phyloP scores from a whole-genome alignment of 225 moss, liverwort and hornwort genomes.

The Pseudisothecium myosuroides region DNA sequence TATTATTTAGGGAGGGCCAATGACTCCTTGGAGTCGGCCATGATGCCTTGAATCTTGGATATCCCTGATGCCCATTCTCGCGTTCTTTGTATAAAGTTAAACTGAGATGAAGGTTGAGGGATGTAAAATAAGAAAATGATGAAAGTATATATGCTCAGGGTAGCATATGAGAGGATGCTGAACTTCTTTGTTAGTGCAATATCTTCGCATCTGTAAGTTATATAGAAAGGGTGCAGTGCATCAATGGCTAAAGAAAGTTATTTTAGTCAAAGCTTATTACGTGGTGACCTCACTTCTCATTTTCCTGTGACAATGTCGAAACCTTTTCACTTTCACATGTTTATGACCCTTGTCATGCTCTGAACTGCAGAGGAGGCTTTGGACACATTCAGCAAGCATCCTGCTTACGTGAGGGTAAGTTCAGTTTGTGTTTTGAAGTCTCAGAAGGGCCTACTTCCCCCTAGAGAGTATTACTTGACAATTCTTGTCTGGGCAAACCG shows the following conservation, averaged over 20 bases:
- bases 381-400: slow-evolving; percentile 51
- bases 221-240: background rate
- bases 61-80: background rate
- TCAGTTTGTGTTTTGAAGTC: background rate
- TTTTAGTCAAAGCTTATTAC: background rate
- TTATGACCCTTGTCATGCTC: background rate
- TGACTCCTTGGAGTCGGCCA: background rate
- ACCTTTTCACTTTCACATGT: background rate
- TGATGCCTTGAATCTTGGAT: background rate
- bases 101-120: background rate
- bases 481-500: background rate
- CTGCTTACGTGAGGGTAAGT: slow-evolving; percentile 43
- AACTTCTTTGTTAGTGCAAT: background rate
- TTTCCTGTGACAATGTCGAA: background rate
- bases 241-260: background rate
- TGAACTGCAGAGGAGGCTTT: slow-evolving; percentile 51
- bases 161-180: background rate
- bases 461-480: background rate
- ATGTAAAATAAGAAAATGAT: background rate
- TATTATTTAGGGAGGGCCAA: background rate
- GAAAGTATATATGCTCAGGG: no score
- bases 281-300: background rate
- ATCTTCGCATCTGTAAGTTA: background rate
- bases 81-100: background rate
- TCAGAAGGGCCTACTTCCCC: background rate